A percentile compares a stretch with the other conserved stretches of the same genome.
Evolutionary conservation across 148 eudicot species (phyloP).

Genomic region (Vaccinium darrowii): DNA sequence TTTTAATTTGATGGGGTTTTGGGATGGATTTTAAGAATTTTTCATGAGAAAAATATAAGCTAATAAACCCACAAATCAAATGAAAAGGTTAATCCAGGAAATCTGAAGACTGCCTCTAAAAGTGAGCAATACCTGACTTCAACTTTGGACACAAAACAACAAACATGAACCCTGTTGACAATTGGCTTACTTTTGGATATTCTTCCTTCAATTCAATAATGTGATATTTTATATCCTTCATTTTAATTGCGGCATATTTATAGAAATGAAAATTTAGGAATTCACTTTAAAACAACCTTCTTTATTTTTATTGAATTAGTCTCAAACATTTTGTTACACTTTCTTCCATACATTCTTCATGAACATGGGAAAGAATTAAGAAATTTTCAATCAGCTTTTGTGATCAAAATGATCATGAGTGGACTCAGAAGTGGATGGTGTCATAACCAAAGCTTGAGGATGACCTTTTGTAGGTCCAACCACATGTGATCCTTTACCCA

Average conservation of each 20-base stretch:
- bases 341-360: neutral
- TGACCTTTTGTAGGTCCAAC: conserved; percentile 23
- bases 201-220: no score
- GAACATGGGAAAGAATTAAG: neutral
- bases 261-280: no score
- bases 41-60: neutral
- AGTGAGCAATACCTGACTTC: neutral
- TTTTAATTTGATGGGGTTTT: neutral
- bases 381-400: neutral
- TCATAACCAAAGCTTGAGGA: conserved; percentile 31
- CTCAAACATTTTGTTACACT: neutral
- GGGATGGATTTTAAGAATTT: neutral
- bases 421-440: conserved; percentile 22
- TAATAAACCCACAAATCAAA: neutral
- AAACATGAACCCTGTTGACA: neutral
- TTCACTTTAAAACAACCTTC: neutral
- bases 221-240: no score
- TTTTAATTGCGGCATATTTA: no score
- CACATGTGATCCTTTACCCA: conserved; percentile 26
- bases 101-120: neutral
- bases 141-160: neutral
- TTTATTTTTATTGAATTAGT: conserved; percentile 3
- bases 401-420: neutral
- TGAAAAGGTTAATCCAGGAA: neutral
- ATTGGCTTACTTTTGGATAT: neutral